Evolutionary conservation across 352 stramenopile genomes (phyloP).

Genomic region (Globisporangium perplexum): DNA sequence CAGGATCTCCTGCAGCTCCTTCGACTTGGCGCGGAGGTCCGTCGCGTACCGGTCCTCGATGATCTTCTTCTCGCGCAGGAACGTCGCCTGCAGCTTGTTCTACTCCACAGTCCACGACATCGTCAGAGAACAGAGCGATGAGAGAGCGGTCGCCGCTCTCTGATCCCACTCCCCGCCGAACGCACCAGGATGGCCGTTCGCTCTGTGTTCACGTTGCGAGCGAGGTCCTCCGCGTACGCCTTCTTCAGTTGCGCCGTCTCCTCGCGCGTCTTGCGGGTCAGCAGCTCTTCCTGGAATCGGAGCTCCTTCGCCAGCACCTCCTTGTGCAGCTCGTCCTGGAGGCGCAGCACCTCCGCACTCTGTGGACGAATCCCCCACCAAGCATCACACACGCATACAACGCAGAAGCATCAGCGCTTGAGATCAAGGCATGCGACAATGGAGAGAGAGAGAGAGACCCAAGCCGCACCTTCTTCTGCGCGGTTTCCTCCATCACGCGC

Average conservation of each 20-base stretch:
- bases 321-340: constrained; percentile 67
- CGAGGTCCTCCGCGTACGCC: constrained; percentile 53
- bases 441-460: not conserved
- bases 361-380: constrained; percentile 1
- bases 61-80: constrained; percentile 53
- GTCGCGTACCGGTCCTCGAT: constrained; percentile 49
- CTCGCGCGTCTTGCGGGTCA: constrained; percentile 51
- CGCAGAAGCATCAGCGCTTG: not conserved
- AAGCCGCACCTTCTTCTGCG: constrained; percentile 53
- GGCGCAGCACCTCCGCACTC: constrained; percentile 50
- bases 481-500: constrained; percentile 71
- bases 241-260: constrained; percentile 63
- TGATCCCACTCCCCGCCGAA: not conserved
- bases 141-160: not conserved
- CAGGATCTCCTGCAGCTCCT: constrained; percentile 54
- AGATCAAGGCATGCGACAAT: too few relatives aligned
- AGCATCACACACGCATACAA: not conserved
- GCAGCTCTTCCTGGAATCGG: constrained; percentile 61
- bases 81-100: constrained; percentile 53
- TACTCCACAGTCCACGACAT: not conserved
- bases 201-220: constrained; percentile 54
- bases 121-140: not conserved
- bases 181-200: constrained; percentile 37
- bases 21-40: constrained; percentile 40
- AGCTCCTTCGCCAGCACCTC: constrained; percentile 73